Base-by-base conservation (phyloP, 2,329 filamentous ascomycete species). In the Dactylellina sp. region DNA sequence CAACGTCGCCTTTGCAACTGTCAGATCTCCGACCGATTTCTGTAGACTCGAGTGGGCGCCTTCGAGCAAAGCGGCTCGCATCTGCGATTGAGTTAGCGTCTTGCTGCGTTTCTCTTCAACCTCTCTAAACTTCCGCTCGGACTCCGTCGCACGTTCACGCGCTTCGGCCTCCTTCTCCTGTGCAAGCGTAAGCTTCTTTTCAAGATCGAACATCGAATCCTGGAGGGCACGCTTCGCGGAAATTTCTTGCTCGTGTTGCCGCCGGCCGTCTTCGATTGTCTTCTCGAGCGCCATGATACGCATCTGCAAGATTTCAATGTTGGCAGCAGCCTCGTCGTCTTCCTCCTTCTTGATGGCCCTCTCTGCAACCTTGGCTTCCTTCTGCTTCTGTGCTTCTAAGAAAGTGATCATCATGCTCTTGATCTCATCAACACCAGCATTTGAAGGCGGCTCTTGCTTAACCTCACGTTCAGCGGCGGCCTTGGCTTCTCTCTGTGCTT, bases 171-270 rank as follows among this genome's bases (percentile, higher is more conserved):
- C 77, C 16, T 57, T 74, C 44, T 76, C 77, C 12, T 76, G 61
- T 0, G 76, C 75, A 25, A 75, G 52, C 46, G 71, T 71, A n/a
- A 78, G 52, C 37, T 61, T 76, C 14, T 59, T 76, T 80, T 93
- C 89, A n/a, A 89, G 85, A 79, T 93, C 90, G 3, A 89, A 86
- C 12, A 92, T 83, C 72, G 87, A 87, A 78, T 93, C 91, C 79
- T 93, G 90, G 0, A 89, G 89, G 35, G 87, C 84, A 61, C 89
- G 86, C 70, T 90, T 87, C 52, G 82, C 82, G 47, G 85, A 83
- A 71, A 89, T 82, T 77, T 93, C 89, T 59, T 87, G 82, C 75
- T 92, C 89, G 0, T 85, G 86, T 64, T 86, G 85, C 37, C 85
- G 84, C 76, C 92, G 88, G 37, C 89, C 86, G 7, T 86, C 81